Evolutionary conservation across 345 rosid genomes (phyloP), one percentile per base, ranked within the genome.

Genomic region (Populus deltoides): DNA sequence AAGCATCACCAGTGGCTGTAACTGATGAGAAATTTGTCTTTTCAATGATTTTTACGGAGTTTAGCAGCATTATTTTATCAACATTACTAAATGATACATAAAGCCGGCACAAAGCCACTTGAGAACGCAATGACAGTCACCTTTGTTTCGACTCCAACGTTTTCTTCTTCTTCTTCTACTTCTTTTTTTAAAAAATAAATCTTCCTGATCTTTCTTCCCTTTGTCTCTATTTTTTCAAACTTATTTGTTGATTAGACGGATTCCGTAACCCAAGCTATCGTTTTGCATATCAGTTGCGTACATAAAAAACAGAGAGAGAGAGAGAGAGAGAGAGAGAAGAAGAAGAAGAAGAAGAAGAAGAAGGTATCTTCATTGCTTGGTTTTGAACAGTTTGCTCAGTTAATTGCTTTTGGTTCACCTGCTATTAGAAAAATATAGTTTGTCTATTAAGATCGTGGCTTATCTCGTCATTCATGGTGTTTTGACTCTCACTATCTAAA

Each of bases 201-300:
- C 36, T 33, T 33, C 36, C 36, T 33, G 36, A 18, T 59, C 63
- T 24, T 47, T 20, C 4, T n/a, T 22, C 11, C 27, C 1, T n/a
- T n/a, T 22, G 62, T 57, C 62, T 57, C 62, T 22, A 7, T 8
- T 57, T 22, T 57, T 59, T 12, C 25, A 1, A 59, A 4, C 25
- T n/a, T 59, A 59, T n/a, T n/a, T 4, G 38, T 59, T n/a, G 15
- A 43, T 10, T 43, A 59, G 29, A 59, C 29, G 29, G 8, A 3
- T n/a, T n/a, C 29, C 69, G 80, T 18, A 73, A 39, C 49, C 61
- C 45, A 79, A 69, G 76, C 78, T 9, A 62, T 63, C 39, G 66
- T 76, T 67, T 57, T 59, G 63, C 13, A 9, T 22, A n/a, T 57
- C 63, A 59, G 63, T 59, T 59, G 63, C 63, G 63, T 59, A 3